Evolutionary conservation across 2,329 filamentous ascomycete species (phyloP).

Genomic region (Alternaria tenuissima): DNA sequence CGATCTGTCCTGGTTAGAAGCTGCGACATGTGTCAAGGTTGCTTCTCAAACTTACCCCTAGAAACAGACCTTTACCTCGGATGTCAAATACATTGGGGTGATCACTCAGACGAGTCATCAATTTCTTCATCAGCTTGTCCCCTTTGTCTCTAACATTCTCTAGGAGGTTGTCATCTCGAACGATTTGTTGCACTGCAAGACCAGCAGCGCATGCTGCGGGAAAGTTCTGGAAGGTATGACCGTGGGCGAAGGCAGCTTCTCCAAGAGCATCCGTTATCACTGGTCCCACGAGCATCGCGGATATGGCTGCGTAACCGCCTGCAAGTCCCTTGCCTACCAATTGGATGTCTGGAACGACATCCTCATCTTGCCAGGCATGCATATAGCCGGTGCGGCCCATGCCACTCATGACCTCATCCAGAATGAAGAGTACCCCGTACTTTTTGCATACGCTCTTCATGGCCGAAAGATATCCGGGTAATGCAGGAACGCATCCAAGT

Average conservation of each 20-base stretch:
- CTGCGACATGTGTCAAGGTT: neutral
- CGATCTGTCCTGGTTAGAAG: slow-evolving; percentile 54
- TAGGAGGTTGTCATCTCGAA: slow-evolving; percentile 65
- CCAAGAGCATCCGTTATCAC: slow-evolving; percentile 61
- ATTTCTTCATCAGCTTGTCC: slow-evolving; percentile 53
- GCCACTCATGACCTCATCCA: slow-evolving; percentile 81
- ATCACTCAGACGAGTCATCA: slow-evolving; percentile 55
- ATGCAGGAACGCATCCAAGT: slow-evolving; percentile 72
- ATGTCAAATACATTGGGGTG: slow-evolving; percentile 67
- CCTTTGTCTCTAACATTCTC: slow-evolving; percentile 67
- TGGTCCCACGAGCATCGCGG: slow-evolving; percentile 65
- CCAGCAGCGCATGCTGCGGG: slow-evolving; percentile 68
- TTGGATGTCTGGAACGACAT: slow-evolving; percentile 69
- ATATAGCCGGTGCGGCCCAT: slow-evolving; percentile 67
- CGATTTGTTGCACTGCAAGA: slow-evolving; percentile 68
- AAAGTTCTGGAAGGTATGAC: slow-evolving; percentile 71
- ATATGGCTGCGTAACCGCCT: slow-evolving; percentile 69
- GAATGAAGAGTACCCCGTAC: slow-evolving; percentile 76
- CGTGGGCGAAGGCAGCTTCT: slow-evolving; percentile 63
- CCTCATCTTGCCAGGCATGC: slow-evolving; percentile 70
- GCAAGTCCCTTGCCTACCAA: slow-evolving; percentile 72
- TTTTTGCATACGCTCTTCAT: slow-evolving; percentile 74
- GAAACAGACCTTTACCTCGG: slow-evolving; percentile 67
- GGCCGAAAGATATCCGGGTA: slow-evolving; percentile 73
- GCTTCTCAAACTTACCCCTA: slow-evolving; percentile 57